Base-by-base conservation (phyloP, 495 filamentous ascomycete genomes). In the Alectoria sarmentosa region DNA sequence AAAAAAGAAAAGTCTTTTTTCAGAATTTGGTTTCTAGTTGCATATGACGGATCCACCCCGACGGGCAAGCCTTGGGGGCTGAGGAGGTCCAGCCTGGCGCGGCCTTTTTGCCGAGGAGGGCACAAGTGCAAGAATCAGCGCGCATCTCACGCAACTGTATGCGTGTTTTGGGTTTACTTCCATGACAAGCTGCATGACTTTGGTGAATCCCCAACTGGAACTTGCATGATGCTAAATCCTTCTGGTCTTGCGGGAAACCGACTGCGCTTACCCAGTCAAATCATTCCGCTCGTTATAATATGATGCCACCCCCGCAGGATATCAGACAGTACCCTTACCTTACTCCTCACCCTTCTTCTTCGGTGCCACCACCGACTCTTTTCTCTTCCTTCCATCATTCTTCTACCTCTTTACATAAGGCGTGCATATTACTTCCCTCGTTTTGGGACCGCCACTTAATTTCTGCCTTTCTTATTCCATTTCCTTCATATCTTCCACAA, bases 371-470 rank as follows among this genome's bases (percentile, higher is more conserved):
- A 60, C 58, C 71, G 65, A 62, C 56, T 62, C 36, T 66, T 56
- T 65, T 66, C 69, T 60, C 59, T 74, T 76, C 59, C 73, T 72
- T 68, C 39, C 30, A 37, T 52, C 23, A 11, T 52, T 49, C 32
- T 60, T 60, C 34, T 60, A 30, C 65, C 67, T 73, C 67, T 66
- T 70, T 73, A 71, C 72, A 67, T 68, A 61, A 77, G 82, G 80
- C 77, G 79, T 78, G 76, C 73, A 77, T 78, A 76, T 77, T 81
- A 81, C 81, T 84, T 77, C 83, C 83, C 77, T 74, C 76, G 73
- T 79, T 71, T 77, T 76, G 79, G 82, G 80, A 81, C 78, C 78
- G 79, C 79, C 65, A 67, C 64, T 52, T 67, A 34, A 61, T 60
- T 60, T 69, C 58, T 60, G 65, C 61, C 65, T 34, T 57, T 57